phyloP scores from a whole-genome alignment of 2,329 filamentous ascomycete species.

The Diaporthe amygdali region DNA sequence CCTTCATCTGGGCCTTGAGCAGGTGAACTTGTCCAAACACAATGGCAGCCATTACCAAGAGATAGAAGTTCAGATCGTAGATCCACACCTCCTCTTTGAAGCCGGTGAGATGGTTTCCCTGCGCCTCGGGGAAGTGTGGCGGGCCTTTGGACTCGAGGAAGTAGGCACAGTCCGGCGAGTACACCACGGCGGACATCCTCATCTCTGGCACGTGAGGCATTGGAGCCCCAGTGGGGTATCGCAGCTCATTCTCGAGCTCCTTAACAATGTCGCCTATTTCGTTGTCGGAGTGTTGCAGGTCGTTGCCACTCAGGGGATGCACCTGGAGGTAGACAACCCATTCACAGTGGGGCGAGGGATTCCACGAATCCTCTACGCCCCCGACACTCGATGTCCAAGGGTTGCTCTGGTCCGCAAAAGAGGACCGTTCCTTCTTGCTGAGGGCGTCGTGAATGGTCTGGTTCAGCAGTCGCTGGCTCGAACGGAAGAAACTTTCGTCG shows the following conservation, averaged over 20 bases:
- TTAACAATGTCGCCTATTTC: slow-evolving; percentile 47
- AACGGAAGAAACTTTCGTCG: slow-evolving; percentile 58
- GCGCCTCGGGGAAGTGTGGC: slow-evolving; percentile 55
- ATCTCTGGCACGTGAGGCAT: slow-evolving; percentile 59
- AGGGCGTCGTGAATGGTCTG: slow-evolving; percentile 73
- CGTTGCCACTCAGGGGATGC: slow-evolving; percentile 51
- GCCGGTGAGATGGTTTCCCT: slow-evolving; percentile 62
- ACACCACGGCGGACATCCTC: slow-evolving; percentile 67
- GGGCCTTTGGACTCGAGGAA: slow-evolving; percentile 70
- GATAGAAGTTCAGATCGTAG: slow-evolving; percentile 62
- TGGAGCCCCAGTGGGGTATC: slow-evolving; percentile 65
- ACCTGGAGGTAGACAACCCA: slow-evolving; percentile 87
- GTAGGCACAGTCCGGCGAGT: slow-evolving; percentile 72
- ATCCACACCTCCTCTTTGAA: slow-evolving; percentile 66
- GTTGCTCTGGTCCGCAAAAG: slow-evolving; percentile 63
- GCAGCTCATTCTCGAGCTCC: slow-evolving; percentile 67
- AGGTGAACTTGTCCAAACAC: slow-evolving; percentile 66
- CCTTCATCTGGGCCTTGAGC: slow-evolving; percentile 68
- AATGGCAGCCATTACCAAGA: slow-evolving; percentile 60
- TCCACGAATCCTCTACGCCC: slow-evolving; percentile 61
- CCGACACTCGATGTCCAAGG: slow-evolving; percentile 79
- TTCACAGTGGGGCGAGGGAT: slow-evolving; percentile 80
- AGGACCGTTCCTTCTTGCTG: slow-evolving; percentile 62
- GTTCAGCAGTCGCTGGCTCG: slow-evolving; percentile 71
- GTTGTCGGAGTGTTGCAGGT: slow-evolving; percentile 39